Evolutionary conservation across 768 basidiomycete genomes (phyloP).

Genomic region (Suillus alpinus): DNA sequence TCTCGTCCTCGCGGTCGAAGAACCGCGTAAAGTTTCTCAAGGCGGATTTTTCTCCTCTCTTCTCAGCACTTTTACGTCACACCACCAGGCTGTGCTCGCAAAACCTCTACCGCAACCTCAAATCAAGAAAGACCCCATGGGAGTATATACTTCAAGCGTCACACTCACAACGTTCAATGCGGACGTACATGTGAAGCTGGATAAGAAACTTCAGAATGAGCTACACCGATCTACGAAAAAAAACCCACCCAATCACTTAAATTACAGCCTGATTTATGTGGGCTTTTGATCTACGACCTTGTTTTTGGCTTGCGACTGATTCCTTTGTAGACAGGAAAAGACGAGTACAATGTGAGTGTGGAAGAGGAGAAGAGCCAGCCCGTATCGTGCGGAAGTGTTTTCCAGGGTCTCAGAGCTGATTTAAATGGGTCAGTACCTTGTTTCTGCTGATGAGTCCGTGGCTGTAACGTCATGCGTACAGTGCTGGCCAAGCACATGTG

Average conservation of each 20-base stretch:
- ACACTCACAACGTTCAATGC: slow-evolving; percentile 34
- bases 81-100: neutral
- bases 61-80: slow-evolving; percentile 24
- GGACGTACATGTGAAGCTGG: slow-evolving; percentile 55
- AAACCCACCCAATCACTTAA: slow-evolving; percentile 73
- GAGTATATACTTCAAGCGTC: slow-evolving; percentile 23
- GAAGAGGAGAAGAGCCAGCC: slow-evolving; percentile 62
- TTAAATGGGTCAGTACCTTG: slow-evolving; percentile 61
- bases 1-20: slow-evolving; percentile 32
- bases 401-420: slow-evolving; percentile 84
- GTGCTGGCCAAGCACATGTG: slow-evolving; percentile 67
- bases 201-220: slow-evolving; percentile 67
- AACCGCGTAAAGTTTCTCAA: slow-evolving; percentile 24
- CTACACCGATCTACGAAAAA: slow-evolving; percentile 93
- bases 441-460: neutral
- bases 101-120: slow-evolving; percentile 9
- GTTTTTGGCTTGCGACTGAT: neutral
- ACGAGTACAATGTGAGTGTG: slow-evolving; percentile 72
- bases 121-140: slow-evolving; percentile 22
- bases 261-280: slow-evolving; percentile 84
- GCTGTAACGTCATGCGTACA: slow-evolving; percentile 21
- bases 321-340: slow-evolving; percentile 65
- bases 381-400: slow-evolving; percentile 72
- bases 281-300: slow-evolving; percentile 18
- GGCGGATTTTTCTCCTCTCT: slow-evolving; percentile 47